Percentiles rank a stretch among this genome's conserved stretches.
These are phyloP conservation scores for Backusella sp. DNA, from an alignment of 192 early-diverging fungal genomes.

Conservation along the genomic window DNA sequence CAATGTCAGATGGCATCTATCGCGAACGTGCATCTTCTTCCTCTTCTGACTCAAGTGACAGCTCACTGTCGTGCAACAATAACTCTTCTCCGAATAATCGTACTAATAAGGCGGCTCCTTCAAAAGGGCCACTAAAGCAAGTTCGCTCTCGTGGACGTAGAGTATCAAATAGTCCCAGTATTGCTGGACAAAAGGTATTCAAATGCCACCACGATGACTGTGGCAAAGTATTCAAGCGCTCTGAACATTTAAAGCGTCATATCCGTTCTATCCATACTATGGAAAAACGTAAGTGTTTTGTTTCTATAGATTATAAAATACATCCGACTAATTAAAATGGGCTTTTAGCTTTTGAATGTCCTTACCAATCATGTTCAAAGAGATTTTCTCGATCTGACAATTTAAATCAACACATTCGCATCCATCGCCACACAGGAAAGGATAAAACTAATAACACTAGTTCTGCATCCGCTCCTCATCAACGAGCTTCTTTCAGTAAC, in stretches of 20 bases:
- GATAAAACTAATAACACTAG: conserved; percentile 25
- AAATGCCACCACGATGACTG: conserved; percentile 53
- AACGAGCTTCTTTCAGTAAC: conserved; percentile 13
- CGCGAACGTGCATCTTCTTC: conserved; percentile 10
- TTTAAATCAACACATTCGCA: conserved; percentile 57
- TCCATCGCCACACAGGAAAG: conserved; percentile 54
- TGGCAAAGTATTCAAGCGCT: conserved; percentile 57
- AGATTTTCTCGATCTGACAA: conserved; percentile 60
- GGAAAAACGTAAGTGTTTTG: conserved; percentile 57
- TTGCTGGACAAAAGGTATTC: conserved; percentile 47
- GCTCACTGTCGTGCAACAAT: neutral
- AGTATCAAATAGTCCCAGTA: conserved; percentile 47
- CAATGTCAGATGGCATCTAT: neutral
- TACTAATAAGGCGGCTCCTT: neutral
- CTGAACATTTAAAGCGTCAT: conserved; percentile 59
- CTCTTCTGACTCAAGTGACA: conserved; percentile 8
- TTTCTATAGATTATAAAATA: neutral
- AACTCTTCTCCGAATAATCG: neutral
- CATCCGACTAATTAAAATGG: neutral
- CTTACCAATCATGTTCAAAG: conserved; percentile 54
- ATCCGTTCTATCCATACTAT: conserved; percentile 60
- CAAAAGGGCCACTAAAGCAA: conserved; percentile 10
- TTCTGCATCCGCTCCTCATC: neutral
- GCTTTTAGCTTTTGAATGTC: conserved; percentile 48
- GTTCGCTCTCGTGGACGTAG: conserved; percentile 48